Base-by-base conservation (phyloP, 2,329 filamentous ascomycete species). In the Incumbomyces lentus region DNA sequence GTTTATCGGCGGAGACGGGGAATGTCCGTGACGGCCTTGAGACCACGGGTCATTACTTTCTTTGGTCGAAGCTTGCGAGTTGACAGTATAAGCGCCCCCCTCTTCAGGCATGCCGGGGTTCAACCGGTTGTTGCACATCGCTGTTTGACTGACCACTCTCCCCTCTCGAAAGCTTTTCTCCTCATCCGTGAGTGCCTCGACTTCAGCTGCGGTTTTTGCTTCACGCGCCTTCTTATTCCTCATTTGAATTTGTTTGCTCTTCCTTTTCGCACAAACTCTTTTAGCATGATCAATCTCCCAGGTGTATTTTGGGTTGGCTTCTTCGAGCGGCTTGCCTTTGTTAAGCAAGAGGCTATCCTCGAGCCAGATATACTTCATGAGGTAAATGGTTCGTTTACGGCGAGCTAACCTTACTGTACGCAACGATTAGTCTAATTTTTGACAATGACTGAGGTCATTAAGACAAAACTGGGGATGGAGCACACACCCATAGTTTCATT, bases 311-410 rank as follows among this genome's bases (percentile, higher is more conserved):
- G 31, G 17, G 17, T 59, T 53, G 0, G 44, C 52, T 33, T 62
- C 64, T 1, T 57, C 51, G 30, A 63, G 60, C 1, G 68, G 68
- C 12, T 57, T 60, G 5, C 51, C 49, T 2, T 52, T 56, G n/a
- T 61, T 61, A 2, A 59, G 58, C 6, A 62, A 39, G 12, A 69
- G 52, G 1, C 66, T 68, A 13, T 73, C 69, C 40, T 68, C 64
- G 7, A 74, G 55, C 71, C 70, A 75, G 45, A 71, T 68, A 18
- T 62, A 62, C 2, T 61, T 61, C 4, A 74, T 68, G 16, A 74
- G 69, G n/a, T 64, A 63, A 47, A 70, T 58, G 6, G 57, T 59
- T 12, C 57, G 58, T 6, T 66, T 54, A 0, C 54, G 48, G 11
- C 40, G 40, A 44, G 70, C 70, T 49, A 62, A 59, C 33, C 57